phyloP scores from a whole-genome alignment of 169 alveolate species.

The Plasmodium ovale region DNA sequence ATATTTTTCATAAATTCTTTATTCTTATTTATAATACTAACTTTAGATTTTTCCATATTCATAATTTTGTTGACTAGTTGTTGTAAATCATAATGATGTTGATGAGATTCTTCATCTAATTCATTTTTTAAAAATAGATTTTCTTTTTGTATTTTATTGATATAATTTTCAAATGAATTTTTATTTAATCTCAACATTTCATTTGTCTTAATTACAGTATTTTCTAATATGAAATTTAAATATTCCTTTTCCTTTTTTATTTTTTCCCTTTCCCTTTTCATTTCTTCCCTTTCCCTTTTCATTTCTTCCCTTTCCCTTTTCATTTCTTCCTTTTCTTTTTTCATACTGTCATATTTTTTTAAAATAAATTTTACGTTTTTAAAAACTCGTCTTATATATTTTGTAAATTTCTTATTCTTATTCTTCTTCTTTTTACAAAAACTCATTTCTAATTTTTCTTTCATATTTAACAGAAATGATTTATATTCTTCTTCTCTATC shows the following conservation, averaged over 20 bases:
- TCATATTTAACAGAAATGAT: not conserved
- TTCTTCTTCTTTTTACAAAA: not conserved
- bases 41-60: constrained; percentile 30
- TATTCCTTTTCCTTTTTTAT: constrained; percentile 21
- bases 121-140: constrained; percentile 50
- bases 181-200: constrained; percentile 51
- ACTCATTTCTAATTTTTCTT: constrained; percentile 11
- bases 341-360: constrained; percentile 26
- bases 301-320: constrained; percentile 30
- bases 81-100: constrained; percentile 72
- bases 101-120: constrained; percentile 74
- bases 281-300: constrained; percentile 17
- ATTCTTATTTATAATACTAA: not conserved
- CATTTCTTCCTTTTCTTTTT: constrained; percentile 58
- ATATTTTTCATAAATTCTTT: constrained; percentile 39
- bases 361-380: constrained; percentile 28
- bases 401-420: constrained; percentile 14
- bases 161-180: constrained; percentile 44
- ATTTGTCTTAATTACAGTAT: constrained; percentile 33
- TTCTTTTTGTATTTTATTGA: constrained; percentile 66
- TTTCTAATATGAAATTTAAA: constrained; percentile 20
- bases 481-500: not conserved
- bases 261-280: constrained; percentile 63
- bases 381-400: constrained; percentile 15
- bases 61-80: constrained; percentile 51